Evolutionary conservation across 768 basidiomycete species (phyloP).

Genomic region (Amanita muscaria): DNA sequence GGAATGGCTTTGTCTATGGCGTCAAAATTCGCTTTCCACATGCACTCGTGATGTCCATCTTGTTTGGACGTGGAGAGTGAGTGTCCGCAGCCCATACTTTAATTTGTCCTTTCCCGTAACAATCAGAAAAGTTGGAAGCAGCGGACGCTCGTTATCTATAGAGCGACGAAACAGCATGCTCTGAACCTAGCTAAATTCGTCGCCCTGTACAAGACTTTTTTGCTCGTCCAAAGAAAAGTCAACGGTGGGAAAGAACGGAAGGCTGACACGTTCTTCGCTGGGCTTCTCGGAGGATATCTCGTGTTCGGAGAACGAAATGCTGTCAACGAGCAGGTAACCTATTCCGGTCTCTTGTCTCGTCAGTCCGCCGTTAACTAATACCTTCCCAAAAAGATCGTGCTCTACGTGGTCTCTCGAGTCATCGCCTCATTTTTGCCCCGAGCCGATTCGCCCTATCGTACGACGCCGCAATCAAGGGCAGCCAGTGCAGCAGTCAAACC

Average conservation of each 20-base stretch:
- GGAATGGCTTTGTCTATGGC: conserved; percentile 86
- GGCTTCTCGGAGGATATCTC: conserved; percentile 84
- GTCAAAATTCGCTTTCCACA: conserved; percentile 92
- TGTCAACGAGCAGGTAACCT: conserved; percentile 82
- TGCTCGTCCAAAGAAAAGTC: conserved; percentile 73
- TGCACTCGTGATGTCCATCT: conserved; percentile 90
- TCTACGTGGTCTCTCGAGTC: conserved; percentile 91
- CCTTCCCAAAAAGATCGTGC: conserved; percentile 61
- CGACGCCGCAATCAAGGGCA: conserved; percentile 30
- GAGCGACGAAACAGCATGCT: conserved; percentile 85
- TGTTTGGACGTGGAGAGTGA: conserved; percentile 89
- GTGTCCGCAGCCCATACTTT: conserved; percentile 23
- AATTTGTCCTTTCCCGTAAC: conserved; percentile 10
- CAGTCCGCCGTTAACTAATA: too few relatives aligned
- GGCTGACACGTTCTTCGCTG: conserved; percentile 86
- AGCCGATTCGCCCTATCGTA: conserved; percentile 45
- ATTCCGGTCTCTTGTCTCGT: conserved; percentile 3
- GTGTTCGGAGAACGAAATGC: conserved; percentile 83
- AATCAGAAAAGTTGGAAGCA: conserved; percentile 50
- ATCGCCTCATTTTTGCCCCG: conserved; percentile 89
- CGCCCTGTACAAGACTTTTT: conserved; percentile 78
- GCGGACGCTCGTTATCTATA: conserved; percentile 61
- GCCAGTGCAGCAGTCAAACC: conserved; percentile 46
- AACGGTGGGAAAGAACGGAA: conserved; percentile 78
- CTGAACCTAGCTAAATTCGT: conserved; percentile 92